Base-by-base conservation (phyloP, 139 green algal genomes). In the Zygnema circumcarinatum region DNA sequence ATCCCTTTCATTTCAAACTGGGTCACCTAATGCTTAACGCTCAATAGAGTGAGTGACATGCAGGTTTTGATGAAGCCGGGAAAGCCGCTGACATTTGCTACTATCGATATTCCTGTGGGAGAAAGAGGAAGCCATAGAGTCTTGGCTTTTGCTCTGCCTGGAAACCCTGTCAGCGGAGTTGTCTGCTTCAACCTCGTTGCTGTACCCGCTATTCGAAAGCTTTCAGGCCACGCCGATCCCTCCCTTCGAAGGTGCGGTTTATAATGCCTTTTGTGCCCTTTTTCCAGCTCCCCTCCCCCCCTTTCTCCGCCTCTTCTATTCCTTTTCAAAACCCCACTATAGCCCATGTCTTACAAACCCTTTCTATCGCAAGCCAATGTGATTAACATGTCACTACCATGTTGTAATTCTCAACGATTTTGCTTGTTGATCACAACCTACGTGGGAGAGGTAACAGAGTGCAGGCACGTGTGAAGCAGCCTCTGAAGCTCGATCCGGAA, bases 61-160 rank as follows among this genome's bases (percentile, higher is more conserved):
- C 81, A 90, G 86, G 68, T 93, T 2, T 21, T 84, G 29, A 99
- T 99, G 97, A 99, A 99, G 91, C 97, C 97, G 0, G 97, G 97
- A 47, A 99, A 99, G 90, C 96, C 97, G 0, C 94, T 98, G 35
- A 98, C 96, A 0, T 99, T 98, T 93, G 96, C 96, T 20, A 98
- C 94, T 0, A 75, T 99, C 22, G 47, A 73, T 33, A 29, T 33
- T 25, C 25, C 25, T 38, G 11, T 22, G 78, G 90, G 1, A 38
- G 93, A 11, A 40, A 72, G 38, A 1, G 76, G 39, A 11, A 22
- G 2, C 22, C 32, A 36, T 25, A 84, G 20, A 7, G 67, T 96
- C 88, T 79, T 96, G 29, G 92, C 95, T 53, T 97, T 98, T 84
- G 94, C 92, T 1, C 92, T 98, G 53, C 95, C 95, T 74, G 90